Evolutionary conservation across 371 early-diverging fungal species (phyloP).

Genomic region (Rhizopus delemar): DNA sequence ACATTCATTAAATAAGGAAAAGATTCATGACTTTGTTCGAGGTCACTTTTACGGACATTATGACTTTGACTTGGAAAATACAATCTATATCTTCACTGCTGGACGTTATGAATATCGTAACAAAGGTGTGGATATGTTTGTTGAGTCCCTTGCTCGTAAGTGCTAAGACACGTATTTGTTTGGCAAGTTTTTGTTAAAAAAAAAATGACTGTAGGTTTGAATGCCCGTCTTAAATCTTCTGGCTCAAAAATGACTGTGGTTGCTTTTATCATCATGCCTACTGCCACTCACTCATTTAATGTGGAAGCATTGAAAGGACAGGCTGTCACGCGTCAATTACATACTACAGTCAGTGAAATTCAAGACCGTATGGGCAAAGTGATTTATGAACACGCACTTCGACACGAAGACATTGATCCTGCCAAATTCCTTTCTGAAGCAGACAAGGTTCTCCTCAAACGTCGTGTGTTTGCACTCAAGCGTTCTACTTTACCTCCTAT

Average conservation of each 20-base stretch:
- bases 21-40: constrained; percentile 94
- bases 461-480: constrained; percentile 90
- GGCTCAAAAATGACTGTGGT: constrained; percentile 90
- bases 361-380: constrained; percentile 81
- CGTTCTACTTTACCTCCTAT: constrained; percentile 88
- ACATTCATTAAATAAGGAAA: constrained; percentile 90
- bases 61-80: constrained; percentile 92
- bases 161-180: constrained; percentile 4
- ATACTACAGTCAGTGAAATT: constrained; percentile 87
- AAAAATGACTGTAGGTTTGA: constrained; percentile 62
- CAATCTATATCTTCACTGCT: constrained; percentile 95
- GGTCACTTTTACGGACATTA: constrained; percentile 97
- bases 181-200: too few relatives aligned
- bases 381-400: constrained; percentile 80
- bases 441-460: constrained; percentile 86
- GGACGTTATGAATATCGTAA: constrained; percentile 96
- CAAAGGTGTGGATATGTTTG: constrained; percentile 96
- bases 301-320: constrained; percentile 96
- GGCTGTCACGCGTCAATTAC: constrained; percentile 93
- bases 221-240: constrained; percentile 78
- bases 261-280: constrained; percentile 94
- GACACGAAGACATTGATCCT: constrained; percentile 58
- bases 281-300: constrained; percentile 88
- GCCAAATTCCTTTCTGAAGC: constrained; percentile 76
- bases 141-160: constrained; percentile 88